Evolutionary conservation across 1,284 basidiomycete species (phyloP).

Genomic region (Rhodotorula sp.): DNA sequence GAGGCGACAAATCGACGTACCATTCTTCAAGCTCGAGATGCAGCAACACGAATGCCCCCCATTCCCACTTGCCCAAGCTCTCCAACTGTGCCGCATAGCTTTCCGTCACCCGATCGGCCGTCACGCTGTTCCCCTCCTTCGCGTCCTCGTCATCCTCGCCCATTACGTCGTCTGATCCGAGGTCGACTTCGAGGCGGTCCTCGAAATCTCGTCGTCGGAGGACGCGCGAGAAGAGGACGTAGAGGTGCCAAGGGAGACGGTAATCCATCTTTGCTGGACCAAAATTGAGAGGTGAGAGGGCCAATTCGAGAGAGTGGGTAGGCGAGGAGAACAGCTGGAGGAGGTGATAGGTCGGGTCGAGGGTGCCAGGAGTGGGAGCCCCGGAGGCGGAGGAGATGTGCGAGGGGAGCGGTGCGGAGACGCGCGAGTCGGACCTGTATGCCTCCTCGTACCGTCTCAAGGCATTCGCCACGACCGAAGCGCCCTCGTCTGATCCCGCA

Average conservation of each 20-base stretch:
- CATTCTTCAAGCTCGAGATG: constrained; percentile 77
- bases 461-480: constrained; percentile 55
- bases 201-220: constrained; percentile 79
- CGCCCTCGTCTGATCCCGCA: background rate
- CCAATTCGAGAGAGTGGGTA: constrained; percentile 54
- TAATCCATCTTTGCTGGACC: constrained; percentile 73
- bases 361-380: constrained; percentile 49
- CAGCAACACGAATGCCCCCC: constrained; percentile 83
- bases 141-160: constrained; percentile 48
- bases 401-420: constrained; percentile 66
- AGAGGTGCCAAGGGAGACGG: constrained; percentile 88
- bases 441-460: constrained; percentile 64
- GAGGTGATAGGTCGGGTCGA: constrained; percentile 78
- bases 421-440: constrained; percentile 28
- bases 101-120: constrained; percentile 76
- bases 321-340: constrained; percentile 69
- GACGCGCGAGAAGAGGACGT: constrained; percentile 78
- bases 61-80: constrained; percentile 72
- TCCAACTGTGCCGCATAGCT: constrained; percentile 88
- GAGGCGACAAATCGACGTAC: constrained; percentile 55
- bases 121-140: constrained; percentile 68
- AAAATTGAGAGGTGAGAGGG: constrained; percentile 67
- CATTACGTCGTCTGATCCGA: constrained; percentile 48
- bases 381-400: constrained; percentile 52
- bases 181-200: constrained; percentile 60